Conservation (phyloP, 2,329 filamentous ascomycete species). For the Beauveria medogensis region DNA sequence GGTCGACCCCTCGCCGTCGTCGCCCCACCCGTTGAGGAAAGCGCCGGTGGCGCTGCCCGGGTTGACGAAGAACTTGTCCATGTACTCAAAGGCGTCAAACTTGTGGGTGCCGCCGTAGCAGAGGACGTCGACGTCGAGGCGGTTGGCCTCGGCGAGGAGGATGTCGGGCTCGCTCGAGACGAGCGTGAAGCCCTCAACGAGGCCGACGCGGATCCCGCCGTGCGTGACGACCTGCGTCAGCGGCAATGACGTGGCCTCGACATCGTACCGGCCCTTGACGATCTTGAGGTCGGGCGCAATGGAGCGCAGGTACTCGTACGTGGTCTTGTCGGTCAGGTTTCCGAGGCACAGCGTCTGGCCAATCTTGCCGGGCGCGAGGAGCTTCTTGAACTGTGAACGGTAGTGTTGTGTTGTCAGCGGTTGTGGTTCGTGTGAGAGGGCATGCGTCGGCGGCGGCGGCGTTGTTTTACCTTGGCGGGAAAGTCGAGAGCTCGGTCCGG, state of each 20-base stretch:
- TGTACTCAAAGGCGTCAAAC: conserved; percentile 65
- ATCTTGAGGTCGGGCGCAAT: conserved; percentile 66
- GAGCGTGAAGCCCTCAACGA: conserved; percentile 60
- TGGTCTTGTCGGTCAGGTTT: conserved; percentile 71
- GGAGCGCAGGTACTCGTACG: conserved; percentile 71
- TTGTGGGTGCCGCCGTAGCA: conserved; percentile 62
- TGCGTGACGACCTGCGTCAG: conserved; percentile 59
- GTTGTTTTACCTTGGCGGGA: conserved; percentile 63
- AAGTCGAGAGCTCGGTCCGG: conserved; percentile 88
- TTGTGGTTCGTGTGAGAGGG: not conserved
- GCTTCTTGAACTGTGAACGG: conserved; percentile 65
- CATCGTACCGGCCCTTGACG: conserved; percentile 59
- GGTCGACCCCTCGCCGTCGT: conserved; percentile 61
- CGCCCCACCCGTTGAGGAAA: conserved; percentile 49
- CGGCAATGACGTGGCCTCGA: conserved; percentile 57
- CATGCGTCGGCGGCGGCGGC: not conserved
- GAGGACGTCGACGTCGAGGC: conserved; percentile 59
- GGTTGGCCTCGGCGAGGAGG: conserved; percentile 59
- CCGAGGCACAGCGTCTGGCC: conserved; percentile 73
- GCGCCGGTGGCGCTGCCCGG: conserved; percentile 60
- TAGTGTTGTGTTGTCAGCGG: not conserved
- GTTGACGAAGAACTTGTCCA: conserved; percentile 68
- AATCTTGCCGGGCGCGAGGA: conserved; percentile 76
- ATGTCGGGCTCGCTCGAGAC: conserved; percentile 60
- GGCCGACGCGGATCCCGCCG: conserved; percentile 56